These are phyloP conservation scores for Phialemonium atrogriseum DNA, from an alignment of 2,329 filamentous ascomycete genomes.

Conservation along the genomic window DNA sequence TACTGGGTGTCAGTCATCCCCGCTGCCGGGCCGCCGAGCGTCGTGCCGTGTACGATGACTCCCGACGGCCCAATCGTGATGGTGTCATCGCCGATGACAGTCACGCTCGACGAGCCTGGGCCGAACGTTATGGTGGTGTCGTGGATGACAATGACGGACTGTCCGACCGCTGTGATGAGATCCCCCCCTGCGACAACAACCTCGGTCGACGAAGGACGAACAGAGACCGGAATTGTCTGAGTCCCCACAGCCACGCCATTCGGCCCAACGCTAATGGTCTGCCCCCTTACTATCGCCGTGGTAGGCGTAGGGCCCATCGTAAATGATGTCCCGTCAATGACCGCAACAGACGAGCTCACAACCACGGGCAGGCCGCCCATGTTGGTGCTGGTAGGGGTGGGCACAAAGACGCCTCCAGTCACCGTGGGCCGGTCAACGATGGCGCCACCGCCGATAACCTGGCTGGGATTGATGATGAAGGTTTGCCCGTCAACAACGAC, in stretches of 20 bases:
- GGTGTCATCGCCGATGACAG: slow-evolving; percentile 40
- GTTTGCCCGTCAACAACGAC: slow-evolving; percentile 31
- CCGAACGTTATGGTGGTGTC: slow-evolving; percentile 36
- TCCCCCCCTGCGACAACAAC: slow-evolving; percentile 40
- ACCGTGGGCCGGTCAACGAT: slow-evolving; percentile 32
- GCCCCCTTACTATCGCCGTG: slow-evolving; percentile 23
- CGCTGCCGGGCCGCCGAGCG: slow-evolving; percentile 33
- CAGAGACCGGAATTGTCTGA: slow-evolving; percentile 27
- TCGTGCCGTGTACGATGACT: slow-evolving; percentile 29
- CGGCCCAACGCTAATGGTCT: slow-evolving; percentile 23
- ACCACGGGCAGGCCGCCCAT: slow-evolving; percentile 28
- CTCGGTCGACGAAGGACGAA: slow-evolving; percentile 27
- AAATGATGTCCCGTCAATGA: slow-evolving; percentile 32
- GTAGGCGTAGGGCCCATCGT: slow-evolving; percentile 25
- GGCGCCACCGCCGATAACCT: slow-evolving; percentile 34
- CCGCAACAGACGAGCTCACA: slow-evolving; percentile 28
- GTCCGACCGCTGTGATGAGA: slow-evolving; percentile 32
- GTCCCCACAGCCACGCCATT: slow-evolving; percentile 24
- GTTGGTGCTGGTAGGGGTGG: slow-evolving; percentile 26
- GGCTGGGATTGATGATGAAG: slow-evolving; percentile 40
- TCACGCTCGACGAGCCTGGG: slow-evolving; percentile 20
- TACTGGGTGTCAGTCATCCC: slow-evolving; percentile 26
- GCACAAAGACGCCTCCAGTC: slow-evolving; percentile 19
- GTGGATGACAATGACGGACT: slow-evolving; percentile 32
- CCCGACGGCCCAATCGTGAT: slow-evolving; percentile 40